These are phyloP conservation scores for Aspergillus ustus DNA, from an alignment of 2,329 filamentous ascomycete species.

Conservation along the genomic window DNA sequence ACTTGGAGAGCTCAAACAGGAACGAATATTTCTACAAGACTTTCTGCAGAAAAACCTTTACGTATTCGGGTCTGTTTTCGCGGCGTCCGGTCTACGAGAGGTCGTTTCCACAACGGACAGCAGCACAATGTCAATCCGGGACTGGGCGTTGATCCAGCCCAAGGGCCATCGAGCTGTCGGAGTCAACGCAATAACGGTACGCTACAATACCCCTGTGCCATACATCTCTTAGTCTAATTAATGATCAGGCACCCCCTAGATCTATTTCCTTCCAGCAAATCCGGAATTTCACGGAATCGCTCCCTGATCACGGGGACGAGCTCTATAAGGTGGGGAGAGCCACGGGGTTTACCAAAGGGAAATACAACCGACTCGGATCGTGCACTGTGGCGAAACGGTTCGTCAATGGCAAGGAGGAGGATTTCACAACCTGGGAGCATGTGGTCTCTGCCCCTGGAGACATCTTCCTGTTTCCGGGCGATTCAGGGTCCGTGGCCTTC, in stretches of 20 bases:
- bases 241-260: neutral
- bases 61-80: neutral
- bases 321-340: neutral
- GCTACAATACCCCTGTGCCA: neutral
- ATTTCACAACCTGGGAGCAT: neutral
- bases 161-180: neutral
- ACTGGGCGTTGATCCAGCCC: neutral
- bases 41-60: neutral
- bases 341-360: neutral
- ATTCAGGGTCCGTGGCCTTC: constrained; percentile 2
- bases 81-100: neutral
- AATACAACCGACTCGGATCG: neutral
- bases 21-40: neutral
- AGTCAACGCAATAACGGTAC: neutral
- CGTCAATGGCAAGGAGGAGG: neutral
- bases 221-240: neutral
- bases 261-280: neutral
- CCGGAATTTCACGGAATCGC: neutral
- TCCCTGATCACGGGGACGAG: neutral
- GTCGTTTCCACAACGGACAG: neutral
- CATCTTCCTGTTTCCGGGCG: neutral
- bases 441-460: neutral
- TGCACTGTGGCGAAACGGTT: neutral
- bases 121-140: neutral
- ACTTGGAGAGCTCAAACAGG: neutral